A percentile compares a stretch with the other conserved stretches of the same genome.
phyloP scores from a whole-genome alignment of 2,329 filamentous ascomycete genomes.

The Alternaria tenuissima region DNA sequence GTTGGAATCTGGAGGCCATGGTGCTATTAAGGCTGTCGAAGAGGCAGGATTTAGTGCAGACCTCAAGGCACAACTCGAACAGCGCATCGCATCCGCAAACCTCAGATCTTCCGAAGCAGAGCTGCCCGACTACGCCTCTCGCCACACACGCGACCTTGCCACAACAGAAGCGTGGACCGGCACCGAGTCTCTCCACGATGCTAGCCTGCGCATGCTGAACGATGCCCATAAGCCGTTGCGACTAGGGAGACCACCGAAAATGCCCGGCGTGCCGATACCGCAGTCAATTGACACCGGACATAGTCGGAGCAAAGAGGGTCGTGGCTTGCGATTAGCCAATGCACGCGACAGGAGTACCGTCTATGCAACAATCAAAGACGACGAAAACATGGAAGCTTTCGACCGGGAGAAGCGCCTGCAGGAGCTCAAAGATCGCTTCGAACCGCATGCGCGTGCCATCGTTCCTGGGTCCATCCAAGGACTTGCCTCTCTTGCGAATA shows the following conservation, averaged over 20 bases:
- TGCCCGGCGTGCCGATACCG: conserved; percentile 36
- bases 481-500: conserved; percentile 83
- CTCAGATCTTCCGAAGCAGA: conserved; percentile 64
- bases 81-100: conserved; percentile 64
- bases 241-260: conserved; percentile 25
- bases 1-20: conserved; percentile 63
- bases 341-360: conserved; percentile 66
- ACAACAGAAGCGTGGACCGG: conserved; percentile 79
- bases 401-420: conserved; percentile 76
- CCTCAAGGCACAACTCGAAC: conserved; percentile 65
- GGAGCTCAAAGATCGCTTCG: conserved; percentile 83
- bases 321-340: conserved; percentile 59
- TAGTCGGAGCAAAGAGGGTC: conserved; percentile 50
- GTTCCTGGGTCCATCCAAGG: conserved; percentile 82
- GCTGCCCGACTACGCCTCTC: conserved; percentile 69
- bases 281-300: conserved; percentile 45
- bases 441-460: conserved; percentile 73
- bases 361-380: conserved; percentile 61
- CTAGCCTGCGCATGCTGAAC: conserved; percentile 79
- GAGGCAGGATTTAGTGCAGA: conserved; percentile 70
- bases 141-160: conserved; percentile 73
- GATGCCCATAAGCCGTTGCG: conserved; percentile 65
- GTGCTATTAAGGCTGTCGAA: conserved; percentile 64
- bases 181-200: conserved; percentile 75
- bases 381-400: conserved; percentile 68